Base-by-base conservation (phyloP, 23 red algal species). In the Gracilaria gracilis region DNA sequence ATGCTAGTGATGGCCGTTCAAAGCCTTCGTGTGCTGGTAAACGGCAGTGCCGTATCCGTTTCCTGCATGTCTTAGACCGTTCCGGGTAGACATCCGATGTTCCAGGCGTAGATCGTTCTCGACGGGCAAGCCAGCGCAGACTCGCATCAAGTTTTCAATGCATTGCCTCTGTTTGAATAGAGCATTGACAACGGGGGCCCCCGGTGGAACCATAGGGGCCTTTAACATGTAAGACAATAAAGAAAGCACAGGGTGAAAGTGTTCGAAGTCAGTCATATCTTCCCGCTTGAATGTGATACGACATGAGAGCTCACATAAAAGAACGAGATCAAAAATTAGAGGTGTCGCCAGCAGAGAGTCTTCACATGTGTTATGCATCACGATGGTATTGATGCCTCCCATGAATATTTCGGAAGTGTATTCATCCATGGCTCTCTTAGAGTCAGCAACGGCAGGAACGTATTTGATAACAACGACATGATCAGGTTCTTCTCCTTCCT, bases 401-500 rank as follows among this genome's bases (percentile, higher is more conserved):
- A 99, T 99, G 81, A 99, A 99, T 27, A 99, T 99, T 29, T 99
- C 94, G 15, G 88, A 94, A 37, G 89, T 91, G 79, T 99, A 99
- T 57, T 99, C 97, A 65, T 99, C 97, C 85, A 99, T 85, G 19
- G 97, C 97, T 19, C 97, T 84, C 64, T 99, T 99, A 6, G 87
- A 93, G 81, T 99, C 97, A 19, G 66, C 93, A 31, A 99, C 97
- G 2, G 97, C 87, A 8, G 97, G 97, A 46, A 99, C 91, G 79
- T 99, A 99, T 82, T 99, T 99, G 61, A 99, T 99, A 51, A 99
- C 97, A 8, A 99, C 97, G 44, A 99, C 84, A 61, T 99, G 97
- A 87, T 99, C 97, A 50, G 97, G 97, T 29, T 89, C 58, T 87
- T 95, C 91, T 0, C 94, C 97, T 40, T 93, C 86, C 67, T 89